Evolutionary conservation across 1,284 basidiomycete species (phyloP).

Genomic region (Ganoderma leucocontextum): DNA sequence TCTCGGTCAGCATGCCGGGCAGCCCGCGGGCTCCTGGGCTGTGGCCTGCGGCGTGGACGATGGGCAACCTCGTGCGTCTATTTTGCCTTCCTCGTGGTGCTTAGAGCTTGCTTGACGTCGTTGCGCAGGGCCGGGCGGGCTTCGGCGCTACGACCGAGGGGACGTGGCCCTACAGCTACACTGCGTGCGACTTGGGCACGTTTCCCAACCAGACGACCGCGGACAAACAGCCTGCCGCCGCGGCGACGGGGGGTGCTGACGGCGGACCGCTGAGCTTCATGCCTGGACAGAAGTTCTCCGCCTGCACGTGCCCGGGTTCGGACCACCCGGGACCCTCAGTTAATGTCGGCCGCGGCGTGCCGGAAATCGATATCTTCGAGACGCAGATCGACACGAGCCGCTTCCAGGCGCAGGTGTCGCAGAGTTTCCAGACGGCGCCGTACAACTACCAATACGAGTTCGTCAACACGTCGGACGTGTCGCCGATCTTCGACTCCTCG

Average conservation of each 20-base stretch:
- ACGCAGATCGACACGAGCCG: slow-evolving; percentile 53
- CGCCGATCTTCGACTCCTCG: slow-evolving; percentile 61
- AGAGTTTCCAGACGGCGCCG: slow-evolving; percentile 83
- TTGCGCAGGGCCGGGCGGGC: slow-evolving; percentile 59
- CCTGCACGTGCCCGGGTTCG: slow-evolving; percentile 63
- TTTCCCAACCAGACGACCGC: slow-evolving; percentile 77
- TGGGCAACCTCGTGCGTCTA: slow-evolving; percentile 56
- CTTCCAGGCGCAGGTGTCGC: slow-evolving; percentile 69
- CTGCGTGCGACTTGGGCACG: slow-evolving; percentile 85
- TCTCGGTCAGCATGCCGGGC: slow-evolving; percentile 85
- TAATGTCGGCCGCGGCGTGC: slow-evolving; percentile 59
- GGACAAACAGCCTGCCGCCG: slow-evolving; percentile 59
- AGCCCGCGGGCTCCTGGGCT: slow-evolving; percentile 70
- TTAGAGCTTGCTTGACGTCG: slow-evolving; percentile 33
- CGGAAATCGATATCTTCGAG: slow-evolving; percentile 77
- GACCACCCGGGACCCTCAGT: slow-evolving; percentile 72
- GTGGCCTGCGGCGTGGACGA: slow-evolving; percentile 65
- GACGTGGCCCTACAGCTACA: slow-evolving; percentile 85
- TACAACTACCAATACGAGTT: slow-evolving; percentile 78
- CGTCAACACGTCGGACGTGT: slow-evolving; percentile 58
- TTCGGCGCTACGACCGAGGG: slow-evolving; percentile 70
- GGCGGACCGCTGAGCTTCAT: slow-evolving; percentile 56
- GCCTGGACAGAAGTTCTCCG: slow-evolving; percentile 62
- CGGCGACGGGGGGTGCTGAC: slow-evolving; percentile 57
- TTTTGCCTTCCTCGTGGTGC: slow-evolving; percentile 41